Evolutionary conservation across 1,139 yeast genomes (phyloP), one percentile per base, ranked within the genome.

Genomic region (Hansenula lynferdii): DNA sequence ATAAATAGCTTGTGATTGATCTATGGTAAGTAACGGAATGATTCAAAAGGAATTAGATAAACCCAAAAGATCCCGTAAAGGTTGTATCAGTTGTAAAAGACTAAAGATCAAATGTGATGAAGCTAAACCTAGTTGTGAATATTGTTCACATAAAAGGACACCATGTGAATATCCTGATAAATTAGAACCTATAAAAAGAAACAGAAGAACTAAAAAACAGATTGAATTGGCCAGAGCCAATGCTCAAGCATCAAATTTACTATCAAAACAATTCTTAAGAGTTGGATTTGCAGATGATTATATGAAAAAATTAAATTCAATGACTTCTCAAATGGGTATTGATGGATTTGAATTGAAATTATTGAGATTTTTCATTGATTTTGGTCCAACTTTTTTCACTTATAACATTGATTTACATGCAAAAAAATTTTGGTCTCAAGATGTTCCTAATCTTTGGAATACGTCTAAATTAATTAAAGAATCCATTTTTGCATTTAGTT

Each of bases 101-200:
- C 63, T 76, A 39, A 84, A 84, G 57, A 73, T 80, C 38, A 81
- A 82, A 51, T 85, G 95, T 54, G 81, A 80, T 50, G 92, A 85
- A 44, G 52, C 41, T 17, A 75, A 77, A 45, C 94, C 95, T 0
- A 44, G 53, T 1, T 85, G 95, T 51, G 60, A 72, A 4, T 70
- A 75, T 48, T 85, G 95, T 51, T 33, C 57, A 4, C 74, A 72
- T 38, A 61, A 69, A 3, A 20, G 20, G 12, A 31, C 27, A 15
- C 28, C 18, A 15, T 38, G 41, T 14, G 18, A 31, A 3, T 38
- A 38, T 28, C 21, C 20, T 4, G 12, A 22, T 8, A 17, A 26
- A 3, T 11, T 15, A 17, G 14, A 18, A 26, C 15, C n/a, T 17
- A 16, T 23, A 21, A 5, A 8, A 15, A 17, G 8, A 21, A 18